These are phyloP conservation scores for Plasmodium billcollinsi DNA, from an alignment of 169 alveolate genomes.

Conservation along the genomic window DNA sequence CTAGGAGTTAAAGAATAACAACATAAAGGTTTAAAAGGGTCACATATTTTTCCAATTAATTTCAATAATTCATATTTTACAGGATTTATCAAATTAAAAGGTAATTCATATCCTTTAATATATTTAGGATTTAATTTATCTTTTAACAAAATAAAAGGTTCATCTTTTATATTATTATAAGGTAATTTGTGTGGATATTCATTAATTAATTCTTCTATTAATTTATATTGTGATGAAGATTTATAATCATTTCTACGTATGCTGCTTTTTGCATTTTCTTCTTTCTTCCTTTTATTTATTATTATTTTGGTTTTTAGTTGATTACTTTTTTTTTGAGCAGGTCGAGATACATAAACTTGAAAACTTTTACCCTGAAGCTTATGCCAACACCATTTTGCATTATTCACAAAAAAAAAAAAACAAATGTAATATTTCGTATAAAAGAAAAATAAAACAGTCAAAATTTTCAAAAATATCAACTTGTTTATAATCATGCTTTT, in stretches of 20 bases:
- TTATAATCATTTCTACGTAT: conserved; percentile 16
- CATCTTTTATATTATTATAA: background rate
- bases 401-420: background rate
- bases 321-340: conserved; percentile 76
- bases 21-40: conserved; percentile 82
- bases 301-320: conserved; percentile 45
- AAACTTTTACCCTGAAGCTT: too few species aligned
- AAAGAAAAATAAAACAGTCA: too few species aligned
- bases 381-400: background rate
- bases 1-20: conserved; percentile 83
- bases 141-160: conserved; percentile 46
- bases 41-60: conserved; percentile 85
- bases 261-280: conserved; percentile 50
- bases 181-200: conserved; percentile 67
- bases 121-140: conserved; percentile 78
- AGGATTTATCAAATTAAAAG: conserved; percentile 81
- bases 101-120: conserved; percentile 83
- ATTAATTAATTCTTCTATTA: conserved; percentile 46
- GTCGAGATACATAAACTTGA: conserved; percentile 48
- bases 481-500: too few species aligned
- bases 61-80: conserved; percentile 82
- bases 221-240: conserved; percentile 43
- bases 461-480: too few species aligned
- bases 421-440: too few species aligned
- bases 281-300: conserved; percentile 67